Evolutionary conservation across 345 rosid species (phyloP), one percentile per base, ranked within the genome.

Genomic region (Schrenkiella parvula): DNA sequence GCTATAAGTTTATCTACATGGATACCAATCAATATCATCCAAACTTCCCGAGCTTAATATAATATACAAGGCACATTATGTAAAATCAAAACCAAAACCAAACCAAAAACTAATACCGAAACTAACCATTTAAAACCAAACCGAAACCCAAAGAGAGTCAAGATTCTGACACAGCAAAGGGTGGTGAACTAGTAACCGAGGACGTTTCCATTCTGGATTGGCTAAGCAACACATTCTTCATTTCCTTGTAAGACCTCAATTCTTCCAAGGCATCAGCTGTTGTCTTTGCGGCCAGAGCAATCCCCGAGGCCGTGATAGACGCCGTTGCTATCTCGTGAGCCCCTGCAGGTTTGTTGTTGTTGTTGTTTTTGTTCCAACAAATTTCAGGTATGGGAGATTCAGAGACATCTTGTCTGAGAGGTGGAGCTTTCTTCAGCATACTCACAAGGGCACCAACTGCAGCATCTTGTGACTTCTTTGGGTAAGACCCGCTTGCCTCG

Each of bases 181-280:
- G 37, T 37, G 53, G 15, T 54, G 71, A 54, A 55, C 64, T 25
- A 60, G 70, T 21, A 64, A 70, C 77, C 17, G 74, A 39, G 12
- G 58, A 37, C 3, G 75, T 42, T 10, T 78, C 21, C 23, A 17
- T 15, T 22, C 65, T 52, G 34, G 75, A 66, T 78, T 86, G 88
- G 69, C 81, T 68, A 41, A 86, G 89, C 82, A 88, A 71, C 74
- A 84, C 43, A 63, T 80, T 82, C 80, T 79, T 89, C 83, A 83
- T 83, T 76, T 78, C 89, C 77, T 72, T 85, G 86, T 91, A 93
- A 64, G 82, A 73, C 53, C 64, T 80, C 66, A 95, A 87, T 75
- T 95, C 99, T 78, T 91, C 93, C 72, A 89, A 77, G 2, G 97
- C 99, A 79, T 95, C 96, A 8, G 93, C 85, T 8, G 93, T 84